Conservation (phyloP, 352 stramenopile species). For the Phytopythium delawarense region DNA sequence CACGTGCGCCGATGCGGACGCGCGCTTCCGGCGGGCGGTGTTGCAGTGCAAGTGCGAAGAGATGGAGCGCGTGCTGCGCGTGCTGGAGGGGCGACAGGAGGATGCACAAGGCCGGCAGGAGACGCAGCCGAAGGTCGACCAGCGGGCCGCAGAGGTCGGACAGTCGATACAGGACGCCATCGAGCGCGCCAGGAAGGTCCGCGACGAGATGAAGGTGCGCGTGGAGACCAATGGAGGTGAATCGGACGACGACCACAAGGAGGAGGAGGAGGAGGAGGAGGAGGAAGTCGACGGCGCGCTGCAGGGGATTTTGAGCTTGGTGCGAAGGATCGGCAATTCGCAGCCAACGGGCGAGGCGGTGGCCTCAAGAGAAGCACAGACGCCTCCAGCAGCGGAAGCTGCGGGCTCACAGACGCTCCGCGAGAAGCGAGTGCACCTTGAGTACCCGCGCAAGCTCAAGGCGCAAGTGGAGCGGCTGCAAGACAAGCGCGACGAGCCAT, state of each 20-base stretch:
- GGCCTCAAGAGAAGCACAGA: slow-evolving; percentile 2
- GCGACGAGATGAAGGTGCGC: slow-evolving; percentile 9
- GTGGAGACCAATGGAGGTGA: neutral
- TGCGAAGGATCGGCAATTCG: neutral
- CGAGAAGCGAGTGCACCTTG: slow-evolving; percentile 15
- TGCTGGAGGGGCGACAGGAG: slow-evolving; percentile 10
- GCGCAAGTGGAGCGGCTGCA: slow-evolving; percentile 32
- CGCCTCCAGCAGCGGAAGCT: neutral
- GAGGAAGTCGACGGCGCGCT: slow-evolving; percentile 1
- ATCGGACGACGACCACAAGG: neutral
- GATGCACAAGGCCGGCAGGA: slow-evolving; percentile 4
- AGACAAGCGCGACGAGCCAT: slow-evolving; percentile 27
- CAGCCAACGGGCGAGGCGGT: slow-evolving; percentile 17
- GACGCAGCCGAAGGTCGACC: slow-evolving; percentile 6
- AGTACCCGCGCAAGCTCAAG: slow-evolving; percentile 51
- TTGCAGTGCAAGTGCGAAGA: slow-evolving; percentile 34
- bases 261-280: neutral
- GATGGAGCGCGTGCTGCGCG: slow-evolving; percentile 25
- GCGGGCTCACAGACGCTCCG: too few relatives aligned
- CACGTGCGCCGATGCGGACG: slow-evolving; percentile 28
- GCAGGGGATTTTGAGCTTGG: slow-evolving; percentile 29
- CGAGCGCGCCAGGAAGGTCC: slow-evolving; percentile 31
- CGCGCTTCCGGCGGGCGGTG: slow-evolving; percentile 23
- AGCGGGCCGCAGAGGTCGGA: slow-evolving; percentile 20
- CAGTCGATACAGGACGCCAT: slow-evolving; percentile 48